Percentiles rank a stretch among this genome's conserved stretches.
Evolutionary conservation across 2,329 filamentous ascomycete species (phyloP).

Genomic region (Pseudocercospora vitis): DNA sequence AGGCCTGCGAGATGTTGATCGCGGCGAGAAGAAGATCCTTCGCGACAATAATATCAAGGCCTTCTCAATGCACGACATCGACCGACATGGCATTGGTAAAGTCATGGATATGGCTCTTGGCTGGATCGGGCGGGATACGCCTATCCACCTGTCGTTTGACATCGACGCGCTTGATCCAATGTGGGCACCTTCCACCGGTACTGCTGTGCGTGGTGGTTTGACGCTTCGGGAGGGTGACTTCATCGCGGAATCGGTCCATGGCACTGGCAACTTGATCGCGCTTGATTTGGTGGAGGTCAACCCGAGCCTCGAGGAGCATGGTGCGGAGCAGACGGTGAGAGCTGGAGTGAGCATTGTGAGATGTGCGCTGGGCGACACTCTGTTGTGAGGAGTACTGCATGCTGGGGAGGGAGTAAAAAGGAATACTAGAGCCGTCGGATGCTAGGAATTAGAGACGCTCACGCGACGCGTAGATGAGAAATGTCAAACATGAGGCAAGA

Average conservation of each 20-base stretch:
- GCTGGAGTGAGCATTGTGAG: conserved; percentile 89
- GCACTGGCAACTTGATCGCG: conserved; percentile 57
- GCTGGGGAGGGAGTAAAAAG: background rate
- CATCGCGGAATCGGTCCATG: conserved; percentile 72
- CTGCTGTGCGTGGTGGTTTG: conserved; percentile 87
- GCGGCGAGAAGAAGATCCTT: conserved; percentile 89
- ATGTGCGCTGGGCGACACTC: conserved; percentile 86
- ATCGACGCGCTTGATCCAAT: conserved; percentile 94
- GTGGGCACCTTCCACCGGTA: conserved; percentile 95
- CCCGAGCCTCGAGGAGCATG: conserved; percentile 52
- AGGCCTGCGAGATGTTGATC: conserved; percentile 86
- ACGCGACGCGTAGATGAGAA: background rate
- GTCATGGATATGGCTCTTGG: conserved; percentile 98
- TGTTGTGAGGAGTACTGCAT: conserved; percentile 58
- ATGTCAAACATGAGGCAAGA: background rate
- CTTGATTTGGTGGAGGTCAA: conserved; percentile 60
- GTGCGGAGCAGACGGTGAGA: conserved; percentile 80
- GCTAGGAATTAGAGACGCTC: conserved; percentile 1
- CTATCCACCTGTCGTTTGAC: conserved; percentile 96
- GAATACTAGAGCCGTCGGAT: background rate
- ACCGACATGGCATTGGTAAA: conserved; percentile 87
- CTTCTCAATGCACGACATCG: conserved; percentile 98
- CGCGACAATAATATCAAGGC: conserved; percentile 88
- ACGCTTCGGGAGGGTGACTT: conserved; percentile 95
- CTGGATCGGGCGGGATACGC: conserved; percentile 90